These are phyloP conservation scores for Puccinia polysora DNA, from an alignment of 1,284 basidiomycete species.

Conservation along the genomic window DNA sequence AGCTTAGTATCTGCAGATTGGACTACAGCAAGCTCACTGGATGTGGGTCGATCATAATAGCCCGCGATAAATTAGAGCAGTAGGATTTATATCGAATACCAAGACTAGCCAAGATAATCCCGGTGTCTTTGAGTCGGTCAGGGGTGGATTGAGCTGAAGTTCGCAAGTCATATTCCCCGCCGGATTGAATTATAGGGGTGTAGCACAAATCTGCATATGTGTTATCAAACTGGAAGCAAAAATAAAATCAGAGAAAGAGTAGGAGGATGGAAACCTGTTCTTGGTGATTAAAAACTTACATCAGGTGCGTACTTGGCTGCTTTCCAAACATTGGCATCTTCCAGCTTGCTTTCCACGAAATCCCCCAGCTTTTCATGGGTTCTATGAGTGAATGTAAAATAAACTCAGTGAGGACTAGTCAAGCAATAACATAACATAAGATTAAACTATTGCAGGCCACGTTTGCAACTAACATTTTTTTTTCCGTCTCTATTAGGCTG, in stretches of 20 bases:
- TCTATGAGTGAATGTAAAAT: constrained; percentile 15
- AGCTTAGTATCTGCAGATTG: not conserved
- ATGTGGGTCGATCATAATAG: constrained; percentile 89
- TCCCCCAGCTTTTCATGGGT: constrained; percentile 78
- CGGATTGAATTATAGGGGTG: constrained; percentile 90
- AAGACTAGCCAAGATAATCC: constrained; percentile 79
- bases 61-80: constrained; percentile 83
- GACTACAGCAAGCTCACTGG: constrained; percentile 54
- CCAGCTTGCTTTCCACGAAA: constrained; percentile 79
- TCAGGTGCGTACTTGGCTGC: constrained; percentile 60
- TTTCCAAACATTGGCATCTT: constrained; percentile 62
- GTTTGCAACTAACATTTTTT: constrained; percentile 60
- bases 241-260: not conserved
- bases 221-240: constrained; percentile 63
- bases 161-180: constrained; percentile 81
- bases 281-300: constrained; percentile 10
- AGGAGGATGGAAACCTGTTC: not conserved
- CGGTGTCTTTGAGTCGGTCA: constrained; percentile 80
- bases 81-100: constrained; percentile 91
- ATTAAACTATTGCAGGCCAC: not conserved
- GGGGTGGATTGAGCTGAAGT: constrained; percentile 77
- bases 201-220: constrained; percentile 85
- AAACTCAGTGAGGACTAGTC: not conserved
- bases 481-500: constrained; percentile 81
- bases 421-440: not conserved